phyloP scores from a whole-genome alignment of 106 monocot genomes.

The Dactylorhiza incarnata region DNA sequence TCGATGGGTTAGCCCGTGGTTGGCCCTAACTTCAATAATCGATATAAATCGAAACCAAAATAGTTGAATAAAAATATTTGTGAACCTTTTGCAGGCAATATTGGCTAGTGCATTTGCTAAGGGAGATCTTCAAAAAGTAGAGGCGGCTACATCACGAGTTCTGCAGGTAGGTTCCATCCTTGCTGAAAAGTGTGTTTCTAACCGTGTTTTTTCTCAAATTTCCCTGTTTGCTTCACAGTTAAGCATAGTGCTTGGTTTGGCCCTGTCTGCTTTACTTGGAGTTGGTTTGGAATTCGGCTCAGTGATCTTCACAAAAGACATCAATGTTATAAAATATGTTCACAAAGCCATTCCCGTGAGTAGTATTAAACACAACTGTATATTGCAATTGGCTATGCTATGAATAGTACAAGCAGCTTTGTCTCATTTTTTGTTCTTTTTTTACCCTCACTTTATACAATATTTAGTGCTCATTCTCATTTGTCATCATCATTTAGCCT shows the following conservation, averaged over 20 bases:
- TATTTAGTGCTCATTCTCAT: no score
- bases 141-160: constrained; percentile 48
- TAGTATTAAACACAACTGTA: neutral
- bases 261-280: constrained; percentile 50
- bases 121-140: constrained; percentile 46
- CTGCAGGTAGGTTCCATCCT: constrained; percentile 42
- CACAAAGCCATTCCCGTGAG: constrained; percentile 61
- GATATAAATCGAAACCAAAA: neutral
- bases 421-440: no score
- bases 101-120: constrained; percentile 71
- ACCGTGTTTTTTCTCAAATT: neutral
- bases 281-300: constrained; percentile 56
- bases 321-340: constrained; percentile 42
- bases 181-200: neutral
- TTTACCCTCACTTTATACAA: no score
- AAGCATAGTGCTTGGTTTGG: constrained; percentile 62
- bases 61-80: neutral
- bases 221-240: constrained; percentile 27
- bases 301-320: constrained; percentile 62
- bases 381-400: neutral
- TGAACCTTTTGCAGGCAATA: constrained; percentile 43
- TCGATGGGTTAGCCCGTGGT: no score
- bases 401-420: neutral
- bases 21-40: neutral
- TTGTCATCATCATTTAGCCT: no score